Evolutionary conservation across 306 rosid species (phyloP).

Genomic region (Prunus campanulata): DNA sequence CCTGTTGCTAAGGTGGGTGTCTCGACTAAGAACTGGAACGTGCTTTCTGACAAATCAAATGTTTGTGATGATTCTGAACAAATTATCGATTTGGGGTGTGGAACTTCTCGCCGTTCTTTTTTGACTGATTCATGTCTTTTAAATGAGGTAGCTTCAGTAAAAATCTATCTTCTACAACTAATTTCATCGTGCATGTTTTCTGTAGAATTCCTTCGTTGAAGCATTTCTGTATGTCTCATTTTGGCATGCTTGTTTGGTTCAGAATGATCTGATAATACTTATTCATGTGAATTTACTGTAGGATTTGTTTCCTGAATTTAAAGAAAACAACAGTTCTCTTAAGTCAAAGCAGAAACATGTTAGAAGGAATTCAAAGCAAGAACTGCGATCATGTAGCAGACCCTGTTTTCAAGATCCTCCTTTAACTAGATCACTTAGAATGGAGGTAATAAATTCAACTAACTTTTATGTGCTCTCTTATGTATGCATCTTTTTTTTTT

Average conservation of each 20-base stretch:
- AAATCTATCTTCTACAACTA: neutral
- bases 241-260: neutral
- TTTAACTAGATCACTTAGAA: slow-evolving; percentile 10
- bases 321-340: slow-evolving; percentile 11
- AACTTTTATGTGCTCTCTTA: neutral
- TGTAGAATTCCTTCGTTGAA: neutral
- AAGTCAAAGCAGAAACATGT: slow-evolving; percentile 18
- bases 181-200: neutral
- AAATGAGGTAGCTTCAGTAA: slow-evolving; percentile 44
- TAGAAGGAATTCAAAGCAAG: slow-evolving; percentile 23
- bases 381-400: slow-evolving; percentile 16
- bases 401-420: slow-evolving; percentile 25
- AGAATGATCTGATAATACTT: neutral
- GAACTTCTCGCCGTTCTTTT: slow-evolving; percentile 33
- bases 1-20: slow-evolving; percentile 23
- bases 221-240: neutral
- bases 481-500: neutral
- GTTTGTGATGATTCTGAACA: slow-evolving; percentile 27
- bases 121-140: slow-evolving; percentile 37
- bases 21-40: slow-evolving; percentile 27
- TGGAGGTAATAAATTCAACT: slow-evolving; percentile 20
- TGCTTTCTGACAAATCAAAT: slow-evolving; percentile 30
- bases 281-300: slow-evolving; percentile 4
- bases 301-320: slow-evolving; percentile 23
- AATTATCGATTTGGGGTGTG: slow-evolving; percentile 22